A percentile compares a stretch with the other conserved stretches of the same genome.
Conservation (phyloP, 331 rosid genomes). For the Spiraea crenata region DNA sequence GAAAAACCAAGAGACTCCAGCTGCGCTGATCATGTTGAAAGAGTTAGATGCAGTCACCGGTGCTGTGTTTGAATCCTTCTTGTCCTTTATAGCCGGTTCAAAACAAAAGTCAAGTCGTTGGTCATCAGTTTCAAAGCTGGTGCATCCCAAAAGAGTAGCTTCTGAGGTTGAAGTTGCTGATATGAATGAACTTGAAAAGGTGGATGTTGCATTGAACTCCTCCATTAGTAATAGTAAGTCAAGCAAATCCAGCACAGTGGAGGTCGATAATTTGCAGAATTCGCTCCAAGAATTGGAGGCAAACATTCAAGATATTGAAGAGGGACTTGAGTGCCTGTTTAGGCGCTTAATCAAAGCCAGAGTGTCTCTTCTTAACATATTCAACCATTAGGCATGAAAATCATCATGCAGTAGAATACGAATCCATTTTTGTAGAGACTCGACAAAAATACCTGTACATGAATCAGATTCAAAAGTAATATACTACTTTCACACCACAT, state of each 20-base stretch:
- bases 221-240: constrained; percentile 15
- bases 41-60: constrained; percentile 38
- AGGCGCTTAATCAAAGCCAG: constrained; percentile 34
- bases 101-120: constrained; percentile 2
- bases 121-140: constrained; percentile 36
- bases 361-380: constrained; percentile 51
- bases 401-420: background rate
- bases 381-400: constrained; percentile 22
- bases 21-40: constrained; percentile 24
- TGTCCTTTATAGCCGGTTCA: constrained; percentile 34
- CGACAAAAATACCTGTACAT: background rate
- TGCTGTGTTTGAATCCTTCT: constrained; percentile 26
- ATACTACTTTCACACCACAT: background rate
- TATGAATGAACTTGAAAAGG: constrained; percentile 33
- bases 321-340: constrained; percentile 32
- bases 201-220: constrained; percentile 30
- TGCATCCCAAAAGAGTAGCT: constrained; percentile 27
- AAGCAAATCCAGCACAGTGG: background rate
- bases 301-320: constrained; percentile 29
- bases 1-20: constrained; percentile 13
- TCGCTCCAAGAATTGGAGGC: constrained; percentile 30
- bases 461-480: constrained; percentile 14
- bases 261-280: constrained; percentile 21
- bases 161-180: constrained; percentile 7
- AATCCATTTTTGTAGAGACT: constrained; percentile 7